Evolutionary conservation across 345 rosid species (phyloP).

Genomic region (Gossypium arboreum): DNA sequence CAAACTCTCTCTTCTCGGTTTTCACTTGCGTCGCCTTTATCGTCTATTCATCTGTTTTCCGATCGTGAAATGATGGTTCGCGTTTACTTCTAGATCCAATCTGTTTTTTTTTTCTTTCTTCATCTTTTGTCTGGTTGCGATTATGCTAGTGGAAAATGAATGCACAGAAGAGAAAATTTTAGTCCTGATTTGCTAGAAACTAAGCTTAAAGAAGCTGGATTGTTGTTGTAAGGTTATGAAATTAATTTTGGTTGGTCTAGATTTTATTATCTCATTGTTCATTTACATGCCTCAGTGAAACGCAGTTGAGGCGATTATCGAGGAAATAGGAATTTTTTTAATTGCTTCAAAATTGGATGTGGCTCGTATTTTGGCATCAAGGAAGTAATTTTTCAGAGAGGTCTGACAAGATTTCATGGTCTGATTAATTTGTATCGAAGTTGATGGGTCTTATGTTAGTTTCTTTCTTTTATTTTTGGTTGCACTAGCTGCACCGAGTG

Average conservation of each 20-base stretch:
- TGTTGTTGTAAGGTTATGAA: not conserved
- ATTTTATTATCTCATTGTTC: not conserved
- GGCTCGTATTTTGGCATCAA: not conserved
- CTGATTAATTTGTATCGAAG: not conserved
- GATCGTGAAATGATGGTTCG: not conserved
- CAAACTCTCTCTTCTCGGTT: not conserved
- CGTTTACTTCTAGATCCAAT: constrained; percentile 10
- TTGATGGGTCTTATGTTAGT: not conserved
- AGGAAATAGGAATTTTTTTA: not conserved
- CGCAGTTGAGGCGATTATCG: not conserved
- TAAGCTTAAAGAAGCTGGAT: not conserved
- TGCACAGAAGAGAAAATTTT: not conserved
- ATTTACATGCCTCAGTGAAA: not conserved
- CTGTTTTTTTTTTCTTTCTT: not conserved
- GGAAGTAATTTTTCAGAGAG: not conserved
- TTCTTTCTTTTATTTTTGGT: not conserved
- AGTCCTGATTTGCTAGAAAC: not conserved
- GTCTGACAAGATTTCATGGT: not conserved
- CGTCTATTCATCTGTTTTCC: not conserved
- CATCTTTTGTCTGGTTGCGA: not conserved
- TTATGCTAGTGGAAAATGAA: not conserved
- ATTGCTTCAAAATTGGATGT: not conserved
- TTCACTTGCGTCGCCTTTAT: not conserved
- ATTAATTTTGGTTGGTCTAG: not conserved
- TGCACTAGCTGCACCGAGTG: not conserved